These are phyloP conservation scores for Capsicum pubescens DNA, from an alignment of 257 asterid genomes.

Conservation along the genomic window DNA sequence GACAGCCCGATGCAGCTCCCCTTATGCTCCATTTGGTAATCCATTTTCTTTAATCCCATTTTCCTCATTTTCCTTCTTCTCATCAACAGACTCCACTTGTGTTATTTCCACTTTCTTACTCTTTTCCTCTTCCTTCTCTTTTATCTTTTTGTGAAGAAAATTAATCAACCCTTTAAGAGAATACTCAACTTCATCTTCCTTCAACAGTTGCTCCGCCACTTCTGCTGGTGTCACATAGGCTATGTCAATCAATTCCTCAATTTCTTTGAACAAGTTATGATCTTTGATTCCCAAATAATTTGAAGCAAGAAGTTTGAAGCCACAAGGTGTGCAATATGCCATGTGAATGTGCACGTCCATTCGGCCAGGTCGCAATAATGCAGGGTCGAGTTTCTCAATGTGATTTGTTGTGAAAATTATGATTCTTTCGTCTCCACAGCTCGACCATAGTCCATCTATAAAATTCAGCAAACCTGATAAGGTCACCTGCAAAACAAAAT, in stretches of 20 bases:
- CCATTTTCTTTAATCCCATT: neutral
- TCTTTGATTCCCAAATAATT: conserved; percentile 8
- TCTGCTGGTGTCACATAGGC: conserved; percentile 36
- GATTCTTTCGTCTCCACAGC: neutral
- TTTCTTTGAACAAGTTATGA: conserved; percentile 28
- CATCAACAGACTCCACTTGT: conserved; percentile 1
- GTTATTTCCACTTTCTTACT: neutral
- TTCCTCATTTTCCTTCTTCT: neutral
- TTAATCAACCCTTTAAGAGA: conserved; percentile 1
- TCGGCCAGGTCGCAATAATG: conserved; percentile 43
- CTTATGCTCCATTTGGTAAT: neutral
- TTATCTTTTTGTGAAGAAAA: neutral
- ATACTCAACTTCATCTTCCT: conserved; percentile 29
- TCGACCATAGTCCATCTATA: neutral
- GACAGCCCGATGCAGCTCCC: too few relatives aligned
- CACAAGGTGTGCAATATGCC: conserved; percentile 11
- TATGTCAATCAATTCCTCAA: conserved; percentile 31
- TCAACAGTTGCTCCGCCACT: conserved; percentile 34
- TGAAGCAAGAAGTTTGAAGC: neutral
- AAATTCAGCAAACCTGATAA: conserved; percentile 38
- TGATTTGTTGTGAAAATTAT: conserved; percentile 37
- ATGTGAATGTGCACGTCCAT: conserved; percentile 40
- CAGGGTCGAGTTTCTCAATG: conserved; percentile 46
- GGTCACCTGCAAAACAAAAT: neutral
- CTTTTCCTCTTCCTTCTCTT: conserved; percentile 4